A percentile compares a stretch with the other conserved stretches of the same genome.
Conservation (phyloP, 345 rosid species). For the Luvunga scandens region DNA sequence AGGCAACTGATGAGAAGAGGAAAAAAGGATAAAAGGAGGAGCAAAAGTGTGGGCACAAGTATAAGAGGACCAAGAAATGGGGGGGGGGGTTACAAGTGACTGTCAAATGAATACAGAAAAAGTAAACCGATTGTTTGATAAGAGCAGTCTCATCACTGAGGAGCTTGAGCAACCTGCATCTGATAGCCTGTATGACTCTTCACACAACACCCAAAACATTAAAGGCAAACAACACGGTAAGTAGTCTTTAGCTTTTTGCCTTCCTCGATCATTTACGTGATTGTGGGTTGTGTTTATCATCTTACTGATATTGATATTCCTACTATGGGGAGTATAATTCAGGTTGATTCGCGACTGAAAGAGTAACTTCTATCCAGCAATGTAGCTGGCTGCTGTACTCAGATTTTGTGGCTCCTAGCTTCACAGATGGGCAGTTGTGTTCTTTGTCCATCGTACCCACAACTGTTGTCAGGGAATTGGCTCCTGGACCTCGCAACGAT, state of each 20-base stretch:
- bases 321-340: not conserved
- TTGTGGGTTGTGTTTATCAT: not conserved
- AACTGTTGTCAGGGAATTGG: not conserved
- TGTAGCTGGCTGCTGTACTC: not conserved
- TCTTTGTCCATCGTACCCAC: not conserved
- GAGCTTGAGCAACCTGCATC: constrained; percentile 10
- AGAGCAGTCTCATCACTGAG: constrained; percentile 10
- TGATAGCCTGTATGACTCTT: constrained; percentile 20
- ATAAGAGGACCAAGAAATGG: constrained; percentile 1
- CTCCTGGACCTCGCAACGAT: not conserved
- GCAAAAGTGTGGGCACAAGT: not conserved
- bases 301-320: not conserved
- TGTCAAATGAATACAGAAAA: not conserved
- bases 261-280: not conserved
- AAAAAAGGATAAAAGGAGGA: not conserved
- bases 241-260: not conserved
- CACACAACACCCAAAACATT: constrained; percentile 12
- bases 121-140: not conserved
- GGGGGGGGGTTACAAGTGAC: not conserved
- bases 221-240: not conserved
- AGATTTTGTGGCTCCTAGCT: not conserved
- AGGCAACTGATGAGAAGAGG: not conserved
- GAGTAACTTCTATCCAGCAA: not conserved
- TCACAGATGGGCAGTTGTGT: not conserved
- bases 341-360: constrained; percentile 5